Evolutionary conservation across 805 yeast species (phyloP).

Genomic region (Kluyveromyces nonfermentans): DNA sequence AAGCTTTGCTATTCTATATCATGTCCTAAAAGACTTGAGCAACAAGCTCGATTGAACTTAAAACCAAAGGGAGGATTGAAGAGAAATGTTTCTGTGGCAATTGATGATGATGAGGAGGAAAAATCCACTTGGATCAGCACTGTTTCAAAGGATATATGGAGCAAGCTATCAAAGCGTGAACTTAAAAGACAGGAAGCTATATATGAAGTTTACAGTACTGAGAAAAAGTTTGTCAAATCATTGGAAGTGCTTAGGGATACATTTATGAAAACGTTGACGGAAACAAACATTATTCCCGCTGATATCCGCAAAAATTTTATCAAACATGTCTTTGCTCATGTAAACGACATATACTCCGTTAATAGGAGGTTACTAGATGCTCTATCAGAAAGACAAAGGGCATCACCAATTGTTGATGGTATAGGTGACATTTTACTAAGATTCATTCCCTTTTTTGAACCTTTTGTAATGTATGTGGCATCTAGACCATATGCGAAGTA

Average conservation of each 20-base stretch:
- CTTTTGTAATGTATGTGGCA: slow-evolving; percentile 88
- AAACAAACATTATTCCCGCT: slow-evolving; percentile 79
- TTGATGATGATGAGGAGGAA: slow-evolving; percentile 44
- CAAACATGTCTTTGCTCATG: slow-evolving; percentile 84
- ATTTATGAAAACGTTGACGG: slow-evolving; percentile 85
- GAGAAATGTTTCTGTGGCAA: slow-evolving; percentile 40
- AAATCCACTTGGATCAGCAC: slow-evolving; percentile 90
- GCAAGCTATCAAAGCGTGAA: slow-evolving; percentile 70
- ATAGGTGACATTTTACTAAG: slow-evolving; percentile 85
- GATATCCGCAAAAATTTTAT: slow-evolving; percentile 85
- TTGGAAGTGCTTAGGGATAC: slow-evolving; percentile 87
- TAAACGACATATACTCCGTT: slow-evolving; percentile 74
- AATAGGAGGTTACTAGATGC: slow-evolving; percentile 85
- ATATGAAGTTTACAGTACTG: slow-evolving; percentile 87
- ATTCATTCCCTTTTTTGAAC: slow-evolving; percentile 78
- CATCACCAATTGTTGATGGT: slow-evolving; percentile 71
- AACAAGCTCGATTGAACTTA: slow-evolving; percentile 85
- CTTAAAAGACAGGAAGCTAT: slow-evolving; percentile 91
- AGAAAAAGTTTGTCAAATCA: slow-evolving; percentile 91
- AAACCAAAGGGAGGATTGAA: slow-evolving; percentile 79
- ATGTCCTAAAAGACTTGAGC: slow-evolving; percentile 92
- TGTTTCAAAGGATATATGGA: slow-evolving; percentile 72
- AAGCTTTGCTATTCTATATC: slow-evolving; percentile 87
- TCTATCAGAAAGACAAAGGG: slow-evolving; percentile 75
- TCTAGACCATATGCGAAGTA: slow-evolving; percentile 92